Evolutionary conservation across 2,329 filamentous ascomycete genomes (phyloP).

Genomic region (Aspergillus pseudoterreus): DNA sequence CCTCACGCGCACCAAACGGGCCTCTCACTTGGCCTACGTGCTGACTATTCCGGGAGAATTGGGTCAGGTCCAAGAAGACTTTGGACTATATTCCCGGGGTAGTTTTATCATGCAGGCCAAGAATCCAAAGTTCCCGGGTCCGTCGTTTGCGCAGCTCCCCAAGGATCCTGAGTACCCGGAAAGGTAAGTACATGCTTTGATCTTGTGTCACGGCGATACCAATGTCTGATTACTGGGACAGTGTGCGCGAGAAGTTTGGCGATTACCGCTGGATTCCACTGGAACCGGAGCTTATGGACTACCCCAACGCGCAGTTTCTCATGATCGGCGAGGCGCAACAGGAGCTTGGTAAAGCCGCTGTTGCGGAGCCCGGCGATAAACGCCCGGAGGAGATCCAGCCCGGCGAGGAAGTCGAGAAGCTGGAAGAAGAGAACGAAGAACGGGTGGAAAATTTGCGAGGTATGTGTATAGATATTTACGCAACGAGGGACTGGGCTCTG

Average conservation of each 20-base stretch:
- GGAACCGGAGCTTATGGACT: constrained; percentile 70
- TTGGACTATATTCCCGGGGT: constrained; percentile 68
- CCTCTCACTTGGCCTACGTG: constrained; percentile 76
- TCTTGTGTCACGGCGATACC: too few species aligned
- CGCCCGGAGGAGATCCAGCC: constrained; percentile 59
- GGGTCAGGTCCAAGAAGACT: constrained; percentile 68
- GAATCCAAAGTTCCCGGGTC: constrained; percentile 69
- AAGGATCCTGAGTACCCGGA: constrained; percentile 67
- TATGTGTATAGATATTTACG: constrained; percentile 20
- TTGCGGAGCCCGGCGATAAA: constrained; percentile 38
- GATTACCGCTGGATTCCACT: constrained; percentile 71
- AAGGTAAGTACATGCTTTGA: constrained; percentile 48
- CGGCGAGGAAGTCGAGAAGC: constrained; percentile 66
- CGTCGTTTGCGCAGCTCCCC: constrained; percentile 60
- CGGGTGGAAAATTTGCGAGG: constrained; percentile 60
- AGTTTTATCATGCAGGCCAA: constrained; percentile 77
- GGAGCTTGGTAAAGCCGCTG: constrained; percentile 32
- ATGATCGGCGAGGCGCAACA: constrained; percentile 61
- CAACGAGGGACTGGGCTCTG: neutral
- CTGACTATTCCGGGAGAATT: constrained; percentile 68
- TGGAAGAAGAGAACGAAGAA: constrained; percentile 71
- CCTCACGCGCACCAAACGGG: constrained; percentile 66
- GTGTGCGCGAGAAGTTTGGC: constrained; percentile 68
- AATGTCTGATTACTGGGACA: constrained; percentile 25
- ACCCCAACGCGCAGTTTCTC: constrained; percentile 70